phyloP scores from a whole-genome alignment of 305 asterid species.

The Caryopteris hybrid region DNA sequence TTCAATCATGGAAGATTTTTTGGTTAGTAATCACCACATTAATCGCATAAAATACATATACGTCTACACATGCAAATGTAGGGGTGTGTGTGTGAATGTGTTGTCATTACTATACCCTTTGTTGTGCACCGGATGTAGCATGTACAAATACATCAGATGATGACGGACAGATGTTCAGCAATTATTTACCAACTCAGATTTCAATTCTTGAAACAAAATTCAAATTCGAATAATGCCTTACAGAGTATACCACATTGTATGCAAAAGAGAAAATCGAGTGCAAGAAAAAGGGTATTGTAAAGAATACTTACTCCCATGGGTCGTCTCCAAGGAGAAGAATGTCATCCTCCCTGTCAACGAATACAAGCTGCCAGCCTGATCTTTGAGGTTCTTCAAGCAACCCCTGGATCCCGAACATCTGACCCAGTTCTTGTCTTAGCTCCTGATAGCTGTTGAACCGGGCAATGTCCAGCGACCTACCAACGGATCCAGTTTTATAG shows the following conservation, averaged over 20 bases:
- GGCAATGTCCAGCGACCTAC: constrained; percentile 88
- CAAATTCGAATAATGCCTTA: too few species aligned
- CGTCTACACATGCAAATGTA: too few species aligned
- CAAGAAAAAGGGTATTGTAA: neutral
- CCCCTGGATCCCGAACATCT: constrained; percentile 89
- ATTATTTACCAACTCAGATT: too few species aligned
- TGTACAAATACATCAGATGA: too few species aligned
- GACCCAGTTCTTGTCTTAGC: constrained; percentile 84
- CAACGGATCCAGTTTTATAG: constrained; percentile 74
- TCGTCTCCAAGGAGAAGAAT: constrained; percentile 99
- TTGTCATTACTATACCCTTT: too few species aligned
- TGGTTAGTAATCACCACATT: too few species aligned
- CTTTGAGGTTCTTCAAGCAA: constrained; percentile 95
- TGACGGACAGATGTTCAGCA: neutral
- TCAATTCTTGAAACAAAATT: neutral
- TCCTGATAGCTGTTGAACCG: constrained; percentile 93
- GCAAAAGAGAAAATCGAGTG: neutral
- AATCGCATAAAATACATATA: too few species aligned
- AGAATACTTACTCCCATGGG: constrained; percentile 89
- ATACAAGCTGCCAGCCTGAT: constrained; percentile 99
- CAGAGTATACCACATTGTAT: neutral
- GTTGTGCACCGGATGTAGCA: too few species aligned
- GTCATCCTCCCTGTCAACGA: constrained; percentile 98
- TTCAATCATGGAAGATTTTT: too few species aligned
- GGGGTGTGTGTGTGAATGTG: too few species aligned